Base-by-base conservation (phyloP, 2,329 filamentous ascomycete genomes). In the Metarhizium anisopliae region DNA sequence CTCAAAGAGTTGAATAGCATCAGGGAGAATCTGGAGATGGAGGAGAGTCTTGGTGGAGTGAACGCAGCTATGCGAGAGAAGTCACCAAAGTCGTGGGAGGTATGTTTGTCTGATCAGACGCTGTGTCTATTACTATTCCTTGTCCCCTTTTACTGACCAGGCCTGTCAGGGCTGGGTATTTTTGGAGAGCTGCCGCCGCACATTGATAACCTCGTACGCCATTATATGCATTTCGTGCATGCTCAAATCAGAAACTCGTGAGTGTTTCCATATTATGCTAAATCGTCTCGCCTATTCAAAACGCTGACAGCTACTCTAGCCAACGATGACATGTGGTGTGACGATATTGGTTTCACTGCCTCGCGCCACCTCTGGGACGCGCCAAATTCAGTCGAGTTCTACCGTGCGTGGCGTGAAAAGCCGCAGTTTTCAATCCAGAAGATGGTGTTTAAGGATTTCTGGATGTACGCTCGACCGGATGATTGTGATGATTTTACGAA, bases 321-420 rank as follows among this genome's bases (percentile, higher is more conserved):
- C 38, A 38, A 49, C 30, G 32, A 38, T 4, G 55, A 49, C 8
- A 53, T 59, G 49, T 61, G 59, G 60, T 49, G 50, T 49, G 54
- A 56, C 3, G 40, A 47, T 10, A 55, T 53, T 29, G 53, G 47
- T 43, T 73, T 70, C 56, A 77, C 70, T 2, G 68, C 74, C 18
- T 77, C 74, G 6, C 65, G 65, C 7, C 68, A 74, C 55, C 68
- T 77, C 18, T 77, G 74, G 75, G 67, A 74, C 16, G 73, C 75
- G 1, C 57, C 61, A 35, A 69, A 68, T 4, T 72, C 74, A 1
- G 63, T 72, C 20, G 67, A 72, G 2, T 77, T 77, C 59, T 76
- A 67, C 61, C 68, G 65, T 2, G 70, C 73, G 2, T 77, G 74
- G 75, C 69, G 71, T n/a, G 68, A 70, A 38, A 73, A 72, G 64